Evolutionary conservation across 225 moss, liverwort and hornwort species (phyloP).

Genomic region (Bryoerythrophyllum caledonicum): DNA sequence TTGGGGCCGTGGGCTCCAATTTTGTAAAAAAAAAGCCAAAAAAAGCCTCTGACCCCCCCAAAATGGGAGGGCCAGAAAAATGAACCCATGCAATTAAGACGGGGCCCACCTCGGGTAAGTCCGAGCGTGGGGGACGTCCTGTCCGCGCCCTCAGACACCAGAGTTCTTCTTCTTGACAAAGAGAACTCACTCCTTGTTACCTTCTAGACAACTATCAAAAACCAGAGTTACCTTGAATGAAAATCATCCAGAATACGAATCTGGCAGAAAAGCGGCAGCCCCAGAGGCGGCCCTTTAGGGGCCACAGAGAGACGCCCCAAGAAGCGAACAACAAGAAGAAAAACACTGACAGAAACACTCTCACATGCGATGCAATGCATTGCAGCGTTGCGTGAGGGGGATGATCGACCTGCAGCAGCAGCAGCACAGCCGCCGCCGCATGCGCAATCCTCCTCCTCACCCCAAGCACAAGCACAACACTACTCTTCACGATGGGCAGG

Average conservation of each 20-base stretch:
- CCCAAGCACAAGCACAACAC: not conserved
- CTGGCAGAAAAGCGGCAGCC: not conserved
- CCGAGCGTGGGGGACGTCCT: too few relatives aligned
- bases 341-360: not conserved
- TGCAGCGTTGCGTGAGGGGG: not conserved
- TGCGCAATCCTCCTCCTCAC: not conserved
- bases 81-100: too few relatives aligned
- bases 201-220: not conserved
- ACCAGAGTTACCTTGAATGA: too few relatives aligned
- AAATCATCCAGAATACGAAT: not conserved
- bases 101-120: too few relatives aligned
- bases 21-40: too few relatives aligned
- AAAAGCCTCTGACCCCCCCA: too few relatives aligned
- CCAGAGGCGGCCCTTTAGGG: not conserved
- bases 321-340: not conserved
- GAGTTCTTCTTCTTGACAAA: not conserved
- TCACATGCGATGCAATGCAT: not conserved
- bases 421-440: not conserved
- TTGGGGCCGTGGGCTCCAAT: too few relatives aligned
- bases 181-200: not conserved
- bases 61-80: too few relatives aligned
- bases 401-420: not conserved
- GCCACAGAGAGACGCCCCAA: not conserved
- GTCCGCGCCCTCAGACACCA: too few relatives aligned
- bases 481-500: conserved; percentile 23